Evolutionary conservation across 352 stramenopile genomes (phyloP).

Genomic region (Phytopythium litorale): DNA sequence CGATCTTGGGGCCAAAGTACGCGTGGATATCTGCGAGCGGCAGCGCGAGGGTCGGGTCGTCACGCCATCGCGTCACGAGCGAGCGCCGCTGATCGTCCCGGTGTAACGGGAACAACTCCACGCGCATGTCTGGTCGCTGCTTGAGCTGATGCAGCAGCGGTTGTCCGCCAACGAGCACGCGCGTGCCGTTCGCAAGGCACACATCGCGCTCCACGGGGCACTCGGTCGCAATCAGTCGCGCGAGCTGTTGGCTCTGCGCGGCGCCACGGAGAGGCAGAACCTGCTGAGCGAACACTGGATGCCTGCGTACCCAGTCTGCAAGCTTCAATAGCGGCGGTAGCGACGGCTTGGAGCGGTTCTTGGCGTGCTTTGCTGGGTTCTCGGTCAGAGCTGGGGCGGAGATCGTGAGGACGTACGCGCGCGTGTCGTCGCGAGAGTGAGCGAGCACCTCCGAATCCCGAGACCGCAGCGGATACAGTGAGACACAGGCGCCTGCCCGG

Average conservation of each 20-base stretch:
- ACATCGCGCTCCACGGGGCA: slow-evolving; percentile 35
- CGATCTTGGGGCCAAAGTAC: slow-evolving; percentile 64
- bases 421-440: slow-evolving; percentile 20
- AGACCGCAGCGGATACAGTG: slow-evolving; percentile 33
- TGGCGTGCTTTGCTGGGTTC: slow-evolving; percentile 7
- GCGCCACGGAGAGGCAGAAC: slow-evolving; percentile 40
- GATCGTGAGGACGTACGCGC: slow-evolving; percentile 43
- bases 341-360: slow-evolving; percentile 7
- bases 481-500: slow-evolving; percentile 34
- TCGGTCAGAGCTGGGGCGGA: slow-evolving; percentile 24
- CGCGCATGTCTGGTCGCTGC: slow-evolving; percentile 16
- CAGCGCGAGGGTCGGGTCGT: slow-evolving; percentile 19
- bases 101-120: slow-evolving; percentile 52
- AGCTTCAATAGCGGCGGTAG: slow-evolving; percentile 14
- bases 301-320: slow-evolving; percentile 40
- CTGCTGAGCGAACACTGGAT: slow-evolving; percentile 36
- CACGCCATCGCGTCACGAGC: slow-evolving; percentile 42
- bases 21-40: slow-evolving; percentile 47
- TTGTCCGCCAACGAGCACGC: slow-evolving; percentile 33
- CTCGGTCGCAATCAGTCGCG: slow-evolving; percentile 46
- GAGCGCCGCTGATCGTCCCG: slow-evolving; percentile 44
- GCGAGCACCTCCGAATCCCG: slow-evolving; percentile 24
- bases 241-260: slow-evolving; percentile 56
- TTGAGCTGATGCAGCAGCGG: slow-evolving; percentile 39
- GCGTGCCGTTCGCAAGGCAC: slow-evolving; percentile 15